Base-by-base conservation (phyloP, 192 early-diverging fungal genomes). In the Podila epigama region DNA sequence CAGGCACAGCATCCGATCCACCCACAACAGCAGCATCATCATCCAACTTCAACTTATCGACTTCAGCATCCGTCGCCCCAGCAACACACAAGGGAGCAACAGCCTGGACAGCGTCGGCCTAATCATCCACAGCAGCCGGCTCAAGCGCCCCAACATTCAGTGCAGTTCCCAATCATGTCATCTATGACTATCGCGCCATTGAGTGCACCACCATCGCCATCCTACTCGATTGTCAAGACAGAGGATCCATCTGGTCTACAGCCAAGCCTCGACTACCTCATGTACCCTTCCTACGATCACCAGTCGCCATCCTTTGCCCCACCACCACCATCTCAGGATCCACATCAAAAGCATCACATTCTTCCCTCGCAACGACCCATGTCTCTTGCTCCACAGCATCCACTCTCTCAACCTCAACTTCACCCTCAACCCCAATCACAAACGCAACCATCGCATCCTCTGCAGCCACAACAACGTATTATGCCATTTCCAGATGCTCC, bases 351-450 rank as follows among this genome's bases (percentile, higher is more conserved):
- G 16, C 63, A 73, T n/a, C 66, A 68, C 18, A 39, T 66, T 20
- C 58, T 67, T 1, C 70, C 63, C 8, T 62, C 63, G 22, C 70
- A 66, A 36, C 50, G 63, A 33, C 66, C 69, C n/a, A n/a, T n/a
- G n/a, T n/a, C n/a, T n/a, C n/a, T n/a, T n/a, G n/a, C n/a, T n/a
- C n/a, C n/a, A n/a, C n/a, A n/a, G n/a, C n/a, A n/a, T n/a, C n/a
- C 44, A 20, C 44, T 48, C 4, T 18, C 25, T 54, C 16, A 20
- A 32, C 29, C 52, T 32, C 29, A 20, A 28, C 52, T 16, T 22
- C 29, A 20, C 22, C 48, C 13, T 15, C 52, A 54, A 4, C 53
- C 72, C 13, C 72, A 75, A 15, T 25, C 25, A 18, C 34, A 55
- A 2, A 33, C 58, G 8, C 29, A 51, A 16, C 52, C 48, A 48